Percentiles rank a stretch among this genome's conserved stretches.
Evolutionary conservation across 2,329 filamentous ascomycete genomes (phyloP).

Genomic region (Paracorniculantispora psalliotae): DNA sequence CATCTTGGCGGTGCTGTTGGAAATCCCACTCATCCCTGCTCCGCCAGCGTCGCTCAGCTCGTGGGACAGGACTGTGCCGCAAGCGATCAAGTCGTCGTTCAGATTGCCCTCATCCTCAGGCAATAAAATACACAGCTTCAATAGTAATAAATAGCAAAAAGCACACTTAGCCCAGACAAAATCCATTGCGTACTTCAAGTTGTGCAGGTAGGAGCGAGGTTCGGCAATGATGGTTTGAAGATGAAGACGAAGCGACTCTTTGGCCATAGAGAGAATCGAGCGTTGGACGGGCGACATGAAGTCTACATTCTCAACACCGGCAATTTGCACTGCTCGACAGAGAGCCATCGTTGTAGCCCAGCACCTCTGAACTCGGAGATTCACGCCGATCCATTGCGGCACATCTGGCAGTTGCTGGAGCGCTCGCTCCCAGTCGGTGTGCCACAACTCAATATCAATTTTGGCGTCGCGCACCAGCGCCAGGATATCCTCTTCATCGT

Average conservation of each 20-base stretch:
- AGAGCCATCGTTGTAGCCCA: conserved; percentile 50
- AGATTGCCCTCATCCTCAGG: conserved; percentile 22
- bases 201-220: conserved; percentile 42
- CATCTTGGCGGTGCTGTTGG: conserved; percentile 30
- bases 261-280: conserved; percentile 44
- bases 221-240: conserved; percentile 43
- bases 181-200: conserved; percentile 50
- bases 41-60: conserved; percentile 22
- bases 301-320: conserved; percentile 25
- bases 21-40: conserved; percentile 18
- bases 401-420: conserved; percentile 1
- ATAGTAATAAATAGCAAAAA: conserved; percentile 50
- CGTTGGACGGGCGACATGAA: conserved; percentile 45
- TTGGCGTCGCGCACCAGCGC: conserved; percentile 39
- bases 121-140: conserved; percentile 47
- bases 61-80: conserved; percentile 20
- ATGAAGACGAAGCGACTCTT: conserved; percentile 45
- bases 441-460: conserved; percentile 46
- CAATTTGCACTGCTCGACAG: conserved; percentile 43
- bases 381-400: conserved; percentile 34
- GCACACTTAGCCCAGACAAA: conserved; percentile 56
- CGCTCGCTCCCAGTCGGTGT: conserved; percentile 32
- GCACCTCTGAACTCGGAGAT: conserved; percentile 46
- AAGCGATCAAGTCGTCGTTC: conserved; percentile 16
- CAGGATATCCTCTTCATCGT: conserved; percentile 31